These are phyloP conservation scores for Citrus mangshanensis DNA, from an alignment of 345 rosid genomes.

Conservation along the genomic window DNA sequence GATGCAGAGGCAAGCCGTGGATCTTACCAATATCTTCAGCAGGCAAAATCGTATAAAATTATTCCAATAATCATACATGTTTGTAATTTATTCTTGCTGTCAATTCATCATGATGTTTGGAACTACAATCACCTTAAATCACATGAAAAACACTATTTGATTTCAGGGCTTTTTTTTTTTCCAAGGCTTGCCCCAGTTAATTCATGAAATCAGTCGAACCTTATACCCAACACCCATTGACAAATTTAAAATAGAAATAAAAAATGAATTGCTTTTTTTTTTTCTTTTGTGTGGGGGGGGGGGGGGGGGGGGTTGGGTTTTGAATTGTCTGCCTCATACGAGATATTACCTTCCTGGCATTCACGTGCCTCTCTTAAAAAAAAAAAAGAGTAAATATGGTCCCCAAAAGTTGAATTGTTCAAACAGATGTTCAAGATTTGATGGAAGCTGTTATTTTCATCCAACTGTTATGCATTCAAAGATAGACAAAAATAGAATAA, in stretches of 20 bases:
- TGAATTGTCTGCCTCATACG: neutral
- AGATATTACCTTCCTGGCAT: neutral
- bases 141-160: neutral
- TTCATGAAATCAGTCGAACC: constrained; percentile 1
- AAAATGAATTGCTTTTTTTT: neutral
- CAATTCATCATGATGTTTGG: neutral
- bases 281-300: neutral
- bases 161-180: neutral
- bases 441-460: neutral
- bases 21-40: neutral
- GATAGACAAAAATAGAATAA: neutral
- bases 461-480: neutral
- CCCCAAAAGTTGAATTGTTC: neutral
- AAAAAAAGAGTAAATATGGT: too few relatives aligned
- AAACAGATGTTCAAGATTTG: neutral
- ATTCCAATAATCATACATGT: neutral
- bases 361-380: constrained; percentile 3
- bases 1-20: neutral
- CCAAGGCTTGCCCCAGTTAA: neutral
- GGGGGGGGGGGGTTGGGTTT: too few relatives aligned
- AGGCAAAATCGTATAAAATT: neutral
- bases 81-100: neutral
- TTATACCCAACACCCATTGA: neutral
- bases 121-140: too few relatives aligned
- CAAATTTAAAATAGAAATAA: neutral